Percentiles rank a stretch among this genome's conserved stretches.
These are phyloP conservation scores for Aspergillus sclerotioniger DNA, from an alignment of 495 filamentous ascomycete genomes.

Conservation along the genomic window DNA sequence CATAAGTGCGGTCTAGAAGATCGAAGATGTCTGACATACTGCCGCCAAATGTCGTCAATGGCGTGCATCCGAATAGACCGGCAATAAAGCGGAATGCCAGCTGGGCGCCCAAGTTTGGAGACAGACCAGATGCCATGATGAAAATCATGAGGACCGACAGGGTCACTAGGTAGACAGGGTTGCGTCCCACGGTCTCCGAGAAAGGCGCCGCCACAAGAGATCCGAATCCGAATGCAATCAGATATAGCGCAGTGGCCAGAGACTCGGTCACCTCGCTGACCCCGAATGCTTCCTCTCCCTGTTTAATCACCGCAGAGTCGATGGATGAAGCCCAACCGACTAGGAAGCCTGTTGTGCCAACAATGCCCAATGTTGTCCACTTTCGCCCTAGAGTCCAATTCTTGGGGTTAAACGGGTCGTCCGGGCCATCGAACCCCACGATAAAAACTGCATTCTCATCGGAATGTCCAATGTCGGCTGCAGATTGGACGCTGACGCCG, in stretches of 20 bases:
- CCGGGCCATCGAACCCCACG: too few species aligned
- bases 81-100: slow-evolving; percentile 46
- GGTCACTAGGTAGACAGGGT: slow-evolving; percentile 54
- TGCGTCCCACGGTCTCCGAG: slow-evolving; percentile 55
- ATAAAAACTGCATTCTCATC: too few species aligned
- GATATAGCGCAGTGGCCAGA: slow-evolving; percentile 21
- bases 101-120: slow-evolving; percentile 43
- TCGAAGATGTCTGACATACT: slow-evolving; percentile 44
- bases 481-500: too few species aligned
- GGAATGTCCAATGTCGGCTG: too few species aligned
- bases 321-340: too few species aligned
- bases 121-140: slow-evolving; percentile 44
- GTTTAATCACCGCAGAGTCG: not conserved
- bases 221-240: slow-evolving; percentile 46
- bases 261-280: slow-evolving; percentile 8
- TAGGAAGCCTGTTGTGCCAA: too few species aligned
- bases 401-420: too few species aligned
- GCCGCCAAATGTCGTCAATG: slow-evolving; percentile 45
- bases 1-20: slow-evolving; percentile 39
- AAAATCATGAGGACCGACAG: slow-evolving; percentile 45
- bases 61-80: slow-evolving; percentile 45
- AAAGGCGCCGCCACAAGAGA: slow-evolving; percentile 46
- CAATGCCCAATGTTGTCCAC: too few species aligned
- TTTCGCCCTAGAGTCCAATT: too few species aligned
- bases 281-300: slow-evolving; percentile 8